Evolutionary conservation across 108 stramenopile species (phyloP), one percentile per base, ranked within the genome.

Genomic region (Phaeodactylum tricornutum): DNA sequence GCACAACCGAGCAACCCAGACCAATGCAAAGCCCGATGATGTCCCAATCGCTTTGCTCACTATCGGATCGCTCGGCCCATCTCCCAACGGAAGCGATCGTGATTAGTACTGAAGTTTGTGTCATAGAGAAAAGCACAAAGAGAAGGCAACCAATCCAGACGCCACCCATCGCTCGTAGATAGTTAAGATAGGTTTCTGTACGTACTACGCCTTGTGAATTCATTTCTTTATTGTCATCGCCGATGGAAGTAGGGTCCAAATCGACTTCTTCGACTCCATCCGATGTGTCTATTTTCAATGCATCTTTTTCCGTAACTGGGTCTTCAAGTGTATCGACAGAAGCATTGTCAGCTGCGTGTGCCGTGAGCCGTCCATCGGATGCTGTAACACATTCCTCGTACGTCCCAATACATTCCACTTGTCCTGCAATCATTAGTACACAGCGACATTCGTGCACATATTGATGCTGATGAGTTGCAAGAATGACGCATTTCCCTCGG

Each of bases 381-480:
- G 59, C 49, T n/a, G 47, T 58, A 16, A 84, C 69, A 30, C 79
- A 79, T 53, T 76, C 67, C 22, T 64, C 63, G 53, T 77, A 85
- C 4, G 62, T 59, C 22, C 94, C 94, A 35, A 64, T 37, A 32
- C 66, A 82, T 9, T 49, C 64, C 22, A 89, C 55, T 21, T 43
- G 54, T 2, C 92, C 87, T 28, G 58, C 58, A 16, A 57, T 61
- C 66, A 98, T 65, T 30, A 93, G 53, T n/a, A 95, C 76, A 52
- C 81, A 86, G 1, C 67, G 55, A 6, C 58, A 55, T 9, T 79
- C 69, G 16, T 47, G 64, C 3, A 60, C 32, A 59, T 81, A 87
- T 50, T 94, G 93, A 34, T 95, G 92, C 62, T 96, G 93, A 65
- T 97, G 95, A 20, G 93, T 93, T 2, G 86, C 93, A 21, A 97